Evolutionary conservation across 305 asterid genomes (phyloP).

Genomic region (Fraxinus nigra): DNA sequence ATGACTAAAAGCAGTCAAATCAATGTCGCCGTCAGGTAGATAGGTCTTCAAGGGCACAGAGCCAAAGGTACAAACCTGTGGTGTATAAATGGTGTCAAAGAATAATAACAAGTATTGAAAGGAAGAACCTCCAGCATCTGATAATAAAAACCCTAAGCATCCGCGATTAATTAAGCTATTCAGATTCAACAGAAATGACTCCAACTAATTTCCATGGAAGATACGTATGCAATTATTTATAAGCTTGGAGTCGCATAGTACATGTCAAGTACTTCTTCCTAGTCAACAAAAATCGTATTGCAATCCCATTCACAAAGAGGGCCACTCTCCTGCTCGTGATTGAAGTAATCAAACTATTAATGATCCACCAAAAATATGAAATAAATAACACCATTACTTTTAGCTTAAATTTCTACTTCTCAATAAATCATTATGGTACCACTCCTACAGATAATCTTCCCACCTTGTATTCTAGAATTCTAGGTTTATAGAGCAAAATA

Average conservation of each 20-base stretch:
- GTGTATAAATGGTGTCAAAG: conserved; percentile 12
- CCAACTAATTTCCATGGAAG: background rate
- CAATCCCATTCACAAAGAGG: background rate
- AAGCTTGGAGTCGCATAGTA: background rate
- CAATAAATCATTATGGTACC: background rate
- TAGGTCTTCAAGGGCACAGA: conserved; percentile 97
- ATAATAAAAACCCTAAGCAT: background rate
- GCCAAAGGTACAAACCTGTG: conserved; percentile 83
- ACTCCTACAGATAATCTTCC: background rate
- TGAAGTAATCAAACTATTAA: background rate
- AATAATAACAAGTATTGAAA: conserved; percentile 4
- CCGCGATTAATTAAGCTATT: background rate
- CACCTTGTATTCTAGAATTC: background rate
- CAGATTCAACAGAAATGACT: background rate
- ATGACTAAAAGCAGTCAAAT: conserved; percentile 78
- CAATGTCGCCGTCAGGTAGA: conserved; percentile 94
- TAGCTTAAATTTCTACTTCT: background rate
- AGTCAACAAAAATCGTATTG: conserved; percentile 9
- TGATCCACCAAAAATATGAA: background rate
- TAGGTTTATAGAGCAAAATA: background rate
- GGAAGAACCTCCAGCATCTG: background rate
- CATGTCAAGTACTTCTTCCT: conserved; percentile 1
- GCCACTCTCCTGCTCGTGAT: background rate
- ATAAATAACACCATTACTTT: background rate
- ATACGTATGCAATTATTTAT: background rate